These are phyloP conservation scores for Tetramitus jugosus DNA, from an alignment of 208 protist genomes.

Conservation along the genomic window DNA sequence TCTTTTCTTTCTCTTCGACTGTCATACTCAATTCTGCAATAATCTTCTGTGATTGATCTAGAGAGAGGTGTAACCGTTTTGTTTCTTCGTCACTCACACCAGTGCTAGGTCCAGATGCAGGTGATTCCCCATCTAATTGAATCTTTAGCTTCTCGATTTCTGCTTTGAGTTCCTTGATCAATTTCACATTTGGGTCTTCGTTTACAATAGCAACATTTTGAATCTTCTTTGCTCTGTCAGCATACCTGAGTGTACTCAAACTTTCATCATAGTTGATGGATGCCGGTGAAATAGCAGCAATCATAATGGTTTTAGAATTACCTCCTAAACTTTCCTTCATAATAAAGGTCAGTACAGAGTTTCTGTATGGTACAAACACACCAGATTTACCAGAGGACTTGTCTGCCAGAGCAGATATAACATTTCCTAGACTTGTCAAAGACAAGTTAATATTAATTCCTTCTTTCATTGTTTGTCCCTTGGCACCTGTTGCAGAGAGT, in stretches of 20 bases:
- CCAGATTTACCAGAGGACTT: background rate
- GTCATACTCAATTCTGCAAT: conserved; percentile 17
- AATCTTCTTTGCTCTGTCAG: conserved; percentile 48
- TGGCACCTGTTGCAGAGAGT: background rate
- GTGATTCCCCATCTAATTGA: background rate
- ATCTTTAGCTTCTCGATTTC: conserved; percentile 40
- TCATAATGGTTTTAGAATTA: conserved; percentile 45
- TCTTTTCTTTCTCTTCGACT: conserved; percentile 16
- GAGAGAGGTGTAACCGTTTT: background rate
- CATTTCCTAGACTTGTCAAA: background rate
- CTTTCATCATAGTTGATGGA: conserved; percentile 37
- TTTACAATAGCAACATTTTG: conserved; percentile 55
- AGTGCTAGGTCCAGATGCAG: too few species aligned
- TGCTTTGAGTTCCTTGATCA: conserved; percentile 49
- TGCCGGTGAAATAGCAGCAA: conserved; percentile 36
- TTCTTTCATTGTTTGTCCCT: conserved; percentile 11
- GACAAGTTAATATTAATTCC: conserved; percentile 21
- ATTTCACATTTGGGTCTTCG: conserved; percentile 45
- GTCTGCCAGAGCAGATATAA: conserved; percentile 16
- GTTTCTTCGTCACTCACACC: background rate
- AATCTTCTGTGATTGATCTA: conserved; percentile 13
- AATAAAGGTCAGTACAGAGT: conserved; percentile 25
- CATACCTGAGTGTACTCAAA: conserved; percentile 35
- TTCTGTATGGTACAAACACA: conserved; percentile 47
- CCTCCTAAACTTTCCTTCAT: conserved; percentile 56